Evolutionary conservation across 176 grass and related monocot species (phyloP), one percentile per base, ranked within the genome.

Genomic region (Panicum miliaceum): DNA sequence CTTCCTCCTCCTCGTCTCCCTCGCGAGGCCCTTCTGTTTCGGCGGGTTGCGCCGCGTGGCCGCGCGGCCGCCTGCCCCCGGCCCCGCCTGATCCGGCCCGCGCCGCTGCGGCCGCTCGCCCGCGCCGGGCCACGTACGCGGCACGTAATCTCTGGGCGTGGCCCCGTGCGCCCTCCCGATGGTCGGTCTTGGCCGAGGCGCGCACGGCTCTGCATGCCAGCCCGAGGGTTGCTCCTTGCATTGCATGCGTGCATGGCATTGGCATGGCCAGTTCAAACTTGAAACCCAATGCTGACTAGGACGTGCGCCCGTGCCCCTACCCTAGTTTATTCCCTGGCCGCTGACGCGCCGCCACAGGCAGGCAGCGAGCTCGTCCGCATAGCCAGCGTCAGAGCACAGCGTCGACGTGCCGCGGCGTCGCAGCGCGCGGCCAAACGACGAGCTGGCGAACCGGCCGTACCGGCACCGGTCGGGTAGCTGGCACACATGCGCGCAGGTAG

Each of bases 351-450:
- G 25, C 60, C 5, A 61, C 76, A 22, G 29, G 77, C 76, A 22
- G 29, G 4, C 10, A 6, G 40, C 22, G 13, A 64, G 29, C 36
- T 71, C 53, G 54, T 48, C 19, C 16, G 18, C 19, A 3, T 9
- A 14, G 35, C 14, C 52, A 20, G 56, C 56, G 4, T 77, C 63
- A 16, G 19, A 7, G 0, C 19, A 19, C 19, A 4, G 12, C 85
- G n/a, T 6, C 26, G 48, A 20, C 85, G 78, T 48, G 71, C 29
- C 85, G 78, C 61, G 70, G 61, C 78, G 61, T 82, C 78, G 40
- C 78, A 65, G 8, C 57, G 4, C 29, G 6, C 52, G 4, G 14
- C 7, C 9, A 38, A 64, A 11, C 48, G 59, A 74, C 60, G 48
- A 25, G 11, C 8, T 41, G 54, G 37, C 57, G 22, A 26, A 46